phyloP scores from a whole-genome alignment of 2,329 filamentous ascomycete genomes.

The Magnaporthiopsis poae region DNA sequence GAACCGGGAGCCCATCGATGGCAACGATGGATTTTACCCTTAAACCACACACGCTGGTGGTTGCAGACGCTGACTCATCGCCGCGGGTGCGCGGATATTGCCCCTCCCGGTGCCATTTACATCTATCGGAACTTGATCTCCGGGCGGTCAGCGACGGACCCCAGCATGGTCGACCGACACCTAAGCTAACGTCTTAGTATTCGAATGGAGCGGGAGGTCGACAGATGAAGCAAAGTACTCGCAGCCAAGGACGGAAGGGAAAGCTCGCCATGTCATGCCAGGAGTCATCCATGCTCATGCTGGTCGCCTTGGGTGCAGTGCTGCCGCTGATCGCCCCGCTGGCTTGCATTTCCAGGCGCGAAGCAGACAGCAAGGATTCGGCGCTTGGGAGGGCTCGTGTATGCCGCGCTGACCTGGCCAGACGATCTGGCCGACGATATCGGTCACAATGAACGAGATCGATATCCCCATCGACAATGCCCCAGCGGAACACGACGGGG shows the following conservation, averaged over 20 bases:
- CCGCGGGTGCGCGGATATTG: no score
- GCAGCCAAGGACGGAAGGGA: no score
- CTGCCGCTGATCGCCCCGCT: not conserved
- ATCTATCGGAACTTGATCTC: no score
- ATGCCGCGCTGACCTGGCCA: not conserved
- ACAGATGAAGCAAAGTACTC: not conserved
- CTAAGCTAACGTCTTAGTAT: not conserved
- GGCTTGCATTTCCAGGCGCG: not conserved
- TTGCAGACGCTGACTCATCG: not conserved
- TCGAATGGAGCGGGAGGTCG: not conserved
- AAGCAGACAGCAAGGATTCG: constrained; percentile 4
- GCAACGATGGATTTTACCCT: constrained; percentile 46
- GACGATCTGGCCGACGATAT: not conserved
- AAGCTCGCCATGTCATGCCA: not conserved
- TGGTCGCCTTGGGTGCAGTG: not conserved
- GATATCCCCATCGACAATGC: no score
- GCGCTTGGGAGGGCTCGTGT: constrained; percentile 3
- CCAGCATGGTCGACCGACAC: no score
- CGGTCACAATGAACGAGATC: not conserved
- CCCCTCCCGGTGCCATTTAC: no score
- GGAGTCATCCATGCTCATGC: not conserved
- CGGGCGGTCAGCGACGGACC: no score
- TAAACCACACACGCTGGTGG: constrained; percentile 29
- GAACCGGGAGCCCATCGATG: constrained; percentile 33
- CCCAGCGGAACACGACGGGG: no score